These are phyloP conservation scores for Botrytis porri DNA, from an alignment of 2,329 filamentous ascomycete genomes.

Conservation along the genomic window DNA sequence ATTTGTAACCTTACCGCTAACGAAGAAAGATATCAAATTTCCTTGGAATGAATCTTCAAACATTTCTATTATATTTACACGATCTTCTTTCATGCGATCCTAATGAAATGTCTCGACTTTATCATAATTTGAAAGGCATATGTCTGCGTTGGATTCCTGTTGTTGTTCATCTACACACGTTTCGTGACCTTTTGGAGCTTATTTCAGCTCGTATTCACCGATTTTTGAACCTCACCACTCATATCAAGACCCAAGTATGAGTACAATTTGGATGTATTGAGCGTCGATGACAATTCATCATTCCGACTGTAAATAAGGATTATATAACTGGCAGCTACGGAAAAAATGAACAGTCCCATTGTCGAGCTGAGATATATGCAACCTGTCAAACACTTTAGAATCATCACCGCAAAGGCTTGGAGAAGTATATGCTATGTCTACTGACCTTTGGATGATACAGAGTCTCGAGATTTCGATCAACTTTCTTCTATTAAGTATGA, in stretches of 20 bases:
- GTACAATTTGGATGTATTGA: not conserved
- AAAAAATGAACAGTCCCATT: not conserved
- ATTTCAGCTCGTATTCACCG: not conserved
- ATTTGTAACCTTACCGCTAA: slow-evolving; percentile 1
- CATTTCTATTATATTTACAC: not conserved
- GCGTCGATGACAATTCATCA: not conserved
- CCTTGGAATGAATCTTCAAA: not conserved
- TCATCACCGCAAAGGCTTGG: not conserved
- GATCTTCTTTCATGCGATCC: too few species aligned
- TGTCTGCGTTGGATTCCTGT: not conserved
- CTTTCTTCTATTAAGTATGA: not conserved
- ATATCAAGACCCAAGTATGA: not conserved
- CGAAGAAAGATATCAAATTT: not conserved
- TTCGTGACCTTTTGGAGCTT: not conserved
- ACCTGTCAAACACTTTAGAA: not conserved
- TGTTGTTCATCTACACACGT: not conserved
- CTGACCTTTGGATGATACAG: not conserved
- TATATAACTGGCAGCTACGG: not conserved
- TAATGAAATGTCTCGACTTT: not conserved
- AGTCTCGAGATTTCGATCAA: not conserved
- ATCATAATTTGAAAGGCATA: not conserved
- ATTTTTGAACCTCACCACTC: not conserved
- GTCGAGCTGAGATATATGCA: not conserved
- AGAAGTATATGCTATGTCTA: not conserved
- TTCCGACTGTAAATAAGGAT: not conserved